Evolutionary conservation across 768 basidiomycete species (phyloP), one percentile per base, ranked within the genome.

Genomic region (Xerocomus spinulosus): DNA sequence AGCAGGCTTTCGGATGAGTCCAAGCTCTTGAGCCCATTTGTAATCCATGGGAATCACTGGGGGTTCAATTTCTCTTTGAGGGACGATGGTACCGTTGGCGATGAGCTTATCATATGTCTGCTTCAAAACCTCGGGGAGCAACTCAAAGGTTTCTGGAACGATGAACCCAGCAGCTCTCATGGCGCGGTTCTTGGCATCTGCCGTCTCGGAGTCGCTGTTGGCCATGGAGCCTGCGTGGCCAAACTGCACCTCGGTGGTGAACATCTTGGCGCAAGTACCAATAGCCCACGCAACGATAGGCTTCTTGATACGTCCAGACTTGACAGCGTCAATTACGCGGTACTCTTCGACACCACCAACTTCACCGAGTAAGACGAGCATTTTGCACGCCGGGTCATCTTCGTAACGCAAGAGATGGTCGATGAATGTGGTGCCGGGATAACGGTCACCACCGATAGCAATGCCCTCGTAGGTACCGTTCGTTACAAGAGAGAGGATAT

Each of bases 401-500:
- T 99, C 94, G 73, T 98, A 99, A 59, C 96, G 90, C 54, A 96
- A 81, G 48, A 98, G 81, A 68, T 98, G 95, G 77, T 98, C 96
- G 71, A 98, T 96, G 80, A 99, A 98, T 41, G 94, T 96, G 33
- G 92, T 87, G 44, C 95, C 94, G 30, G 95, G 96, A 77, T 98
- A 98, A 50, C 96, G 89, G 69, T 99, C 96, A 73, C 96, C 96
- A 66, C 96, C 96, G 59, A 99, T 99, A 68, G 95, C 96, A 66
- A 99, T 94, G 78, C 96, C 96, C 78, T 99, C 96, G 74, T 97
- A 99, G 54, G 93, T 95, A 59, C 96, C 96, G 74, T 99, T 94
- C 64, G 95, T 97, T 62, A 79, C 79, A 67, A 95, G 81, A 18
- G 92, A 93, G 53, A 99, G 85, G 68, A 99, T 99, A 78, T 97